These are phyloP conservation scores for Fraxinus angustifolia DNA, from an alignment of 305 asterid species.

Conservation along the genomic window DNA sequence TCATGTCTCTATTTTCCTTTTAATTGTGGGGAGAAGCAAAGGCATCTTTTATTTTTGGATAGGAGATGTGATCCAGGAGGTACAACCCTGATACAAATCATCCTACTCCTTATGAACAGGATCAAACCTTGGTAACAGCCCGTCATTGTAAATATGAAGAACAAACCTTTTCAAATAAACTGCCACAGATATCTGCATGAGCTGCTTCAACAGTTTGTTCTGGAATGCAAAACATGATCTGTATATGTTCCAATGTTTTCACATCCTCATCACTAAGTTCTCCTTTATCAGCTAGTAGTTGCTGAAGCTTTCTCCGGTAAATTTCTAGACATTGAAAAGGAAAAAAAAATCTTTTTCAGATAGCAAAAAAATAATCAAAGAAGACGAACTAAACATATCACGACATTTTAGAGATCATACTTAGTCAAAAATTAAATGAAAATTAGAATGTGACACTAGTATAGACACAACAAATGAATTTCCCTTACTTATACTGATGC, in stretches of 20 bases:
- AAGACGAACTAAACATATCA: background rate
- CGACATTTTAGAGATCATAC: background rate
- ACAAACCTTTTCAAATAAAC: conserved; percentile 81
- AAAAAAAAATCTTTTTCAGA: background rate
- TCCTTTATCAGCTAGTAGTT: conserved; percentile 64
- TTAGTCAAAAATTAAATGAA: background rate
- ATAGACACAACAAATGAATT: conserved; percentile 5
- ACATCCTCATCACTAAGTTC: conserved; percentile 85
- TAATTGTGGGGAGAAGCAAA: background rate
- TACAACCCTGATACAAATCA: background rate
- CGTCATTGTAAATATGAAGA: background rate
- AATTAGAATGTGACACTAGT: background rate
- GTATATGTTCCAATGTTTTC: conserved; percentile 71
- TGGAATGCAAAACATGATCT: conserved; percentile 80
- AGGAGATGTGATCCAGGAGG: background rate
- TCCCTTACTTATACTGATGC: background rate
- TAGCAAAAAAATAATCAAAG: background rate
- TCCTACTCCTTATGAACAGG: conserved; percentile 4
- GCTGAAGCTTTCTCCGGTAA: conserved; percentile 83
- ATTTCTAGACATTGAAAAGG: conserved; percentile 44
- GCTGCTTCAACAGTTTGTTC: conserved; percentile 87
- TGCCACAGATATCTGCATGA: conserved; percentile 89
- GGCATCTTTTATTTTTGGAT: background rate
- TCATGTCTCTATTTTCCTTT: background rate
- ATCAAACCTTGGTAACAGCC: conserved; percentile 1